phyloP scores from a whole-genome alignment of 2,329 filamentous ascomycete genomes.

The Xylogone sp. region DNA sequence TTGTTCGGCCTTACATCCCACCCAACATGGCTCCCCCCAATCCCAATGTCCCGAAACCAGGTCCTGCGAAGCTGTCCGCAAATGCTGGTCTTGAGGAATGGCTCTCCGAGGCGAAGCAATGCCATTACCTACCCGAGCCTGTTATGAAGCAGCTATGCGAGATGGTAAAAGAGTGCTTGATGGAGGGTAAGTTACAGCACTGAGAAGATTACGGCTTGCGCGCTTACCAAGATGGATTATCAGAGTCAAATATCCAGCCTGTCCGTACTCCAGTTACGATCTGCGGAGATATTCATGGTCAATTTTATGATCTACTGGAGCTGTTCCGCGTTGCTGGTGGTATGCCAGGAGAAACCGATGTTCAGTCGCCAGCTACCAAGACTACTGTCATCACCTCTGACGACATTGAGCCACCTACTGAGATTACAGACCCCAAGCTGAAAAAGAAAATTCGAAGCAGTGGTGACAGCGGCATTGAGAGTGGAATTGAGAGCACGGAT shows the following conservation, averaged over 20 bases:
- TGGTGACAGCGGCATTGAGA: conserved; percentile 39
- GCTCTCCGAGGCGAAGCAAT: conserved; percentile 94
- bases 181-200: conserved; percentile 73
- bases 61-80: conserved; percentile 78
- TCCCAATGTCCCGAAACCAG: conserved; percentile 73
- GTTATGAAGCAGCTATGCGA: conserved; percentile 99
- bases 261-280: conserved; percentile 94
- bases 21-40: conserved; percentile 6
- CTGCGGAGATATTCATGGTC: conserved; percentile 96
- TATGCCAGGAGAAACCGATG: conserved; percentile 81
- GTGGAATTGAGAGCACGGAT: conserved; percentile 47
- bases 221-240: conserved; percentile 14
- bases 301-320: conserved; percentile 97
- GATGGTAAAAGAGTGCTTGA: conserved; percentile 97
- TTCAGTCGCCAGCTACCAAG: conserved; percentile 63
- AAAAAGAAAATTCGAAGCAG: conserved; percentile 77
- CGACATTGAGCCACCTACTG: conserved; percentile 85
- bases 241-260: conserved; percentile 98
- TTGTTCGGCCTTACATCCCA: background rate
- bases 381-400: conserved; percentile 80
- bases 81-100: conserved; percentile 91
- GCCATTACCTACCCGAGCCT: conserved; percentile 90
- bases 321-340: conserved; percentile 94
- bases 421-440: conserved; percentile 83
- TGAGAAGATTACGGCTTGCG: background rate